Conservation (phyloP, 192 early-diverging fungal genomes). For the Coemansia sp. region DNA sequence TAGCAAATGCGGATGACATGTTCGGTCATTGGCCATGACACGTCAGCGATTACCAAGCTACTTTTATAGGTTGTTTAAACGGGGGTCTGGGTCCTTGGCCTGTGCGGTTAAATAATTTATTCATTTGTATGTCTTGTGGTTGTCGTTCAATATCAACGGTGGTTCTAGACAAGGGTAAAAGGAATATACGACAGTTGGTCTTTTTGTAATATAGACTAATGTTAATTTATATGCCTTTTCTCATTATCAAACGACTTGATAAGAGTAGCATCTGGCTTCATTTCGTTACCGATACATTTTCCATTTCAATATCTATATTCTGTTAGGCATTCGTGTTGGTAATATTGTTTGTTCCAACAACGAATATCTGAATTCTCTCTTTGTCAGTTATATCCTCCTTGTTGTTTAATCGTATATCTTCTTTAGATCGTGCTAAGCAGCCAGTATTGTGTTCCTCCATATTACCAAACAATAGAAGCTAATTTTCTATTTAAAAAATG, state of each 20-base stretch:
- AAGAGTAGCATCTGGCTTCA: neutral
- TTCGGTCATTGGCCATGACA: neutral
- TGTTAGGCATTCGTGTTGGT: neutral
- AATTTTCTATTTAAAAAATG: slow-evolving; percentile 7
- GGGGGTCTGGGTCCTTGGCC: neutral
- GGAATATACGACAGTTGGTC: too few species aligned
- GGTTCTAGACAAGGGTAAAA: too few species aligned
- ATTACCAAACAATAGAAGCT: neutral
- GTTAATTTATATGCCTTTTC: neutral
- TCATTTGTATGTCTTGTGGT: neutral
- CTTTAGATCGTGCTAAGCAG: neutral
- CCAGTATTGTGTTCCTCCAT: neutral
- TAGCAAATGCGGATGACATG: neutral
- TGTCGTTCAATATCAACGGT: too few species aligned
- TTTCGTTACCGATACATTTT: neutral
- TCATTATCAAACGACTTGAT: neutral
- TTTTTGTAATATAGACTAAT: too few species aligned
- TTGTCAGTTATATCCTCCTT: too few species aligned
- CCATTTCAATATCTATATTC: neutral
- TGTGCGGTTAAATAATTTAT: neutral
- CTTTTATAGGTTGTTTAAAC: neutral
- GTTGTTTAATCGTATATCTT: too few species aligned
- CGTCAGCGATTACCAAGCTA: too few species aligned
- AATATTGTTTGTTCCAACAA: neutral
- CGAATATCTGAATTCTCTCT: too few species aligned